A percentile compares a stretch with the other conserved stretches of the same genome.
Evolutionary conservation across 352 stramenopile species (phyloP).

Genomic region (Phytophthora pistaciae): DNA sequence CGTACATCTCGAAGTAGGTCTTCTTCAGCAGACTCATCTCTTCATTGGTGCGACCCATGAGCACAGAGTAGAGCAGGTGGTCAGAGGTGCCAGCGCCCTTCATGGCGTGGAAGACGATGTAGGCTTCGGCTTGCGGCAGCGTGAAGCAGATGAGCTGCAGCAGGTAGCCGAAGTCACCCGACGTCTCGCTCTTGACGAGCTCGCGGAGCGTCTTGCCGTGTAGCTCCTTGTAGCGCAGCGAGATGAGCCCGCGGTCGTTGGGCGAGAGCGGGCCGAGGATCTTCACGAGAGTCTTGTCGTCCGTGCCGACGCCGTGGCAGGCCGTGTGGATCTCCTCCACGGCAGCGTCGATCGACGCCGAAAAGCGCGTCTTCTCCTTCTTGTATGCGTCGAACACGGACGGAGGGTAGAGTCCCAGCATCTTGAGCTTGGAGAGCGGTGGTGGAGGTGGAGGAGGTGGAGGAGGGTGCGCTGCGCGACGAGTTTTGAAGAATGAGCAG

Average conservation of each 20-base stretch:
- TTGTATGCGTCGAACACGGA: conserved; percentile 74
- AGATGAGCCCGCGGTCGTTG: conserved; percentile 59
- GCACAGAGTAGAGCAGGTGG: conserved; percentile 65
- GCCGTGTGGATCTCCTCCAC: conserved; percentile 76
- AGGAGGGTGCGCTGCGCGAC: conserved; percentile 19
- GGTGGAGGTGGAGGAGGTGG: background rate
- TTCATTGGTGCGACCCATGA: conserved; percentile 64
- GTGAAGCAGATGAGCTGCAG: conserved; percentile 64
- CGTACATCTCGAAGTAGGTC: conserved; percentile 62
- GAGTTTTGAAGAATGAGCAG: conserved; percentile 51
- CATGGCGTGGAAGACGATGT: conserved; percentile 72
- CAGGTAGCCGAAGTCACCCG: conserved; percentile 66
- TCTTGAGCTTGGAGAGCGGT: conserved; percentile 35
- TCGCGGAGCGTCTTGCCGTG: conserved; percentile 59
- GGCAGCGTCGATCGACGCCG: conserved; percentile 51
- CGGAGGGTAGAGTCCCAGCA: conserved; percentile 70
- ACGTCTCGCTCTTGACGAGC: conserved; percentile 72
- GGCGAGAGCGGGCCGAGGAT: conserved; percentile 53
- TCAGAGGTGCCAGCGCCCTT: conserved; percentile 65
- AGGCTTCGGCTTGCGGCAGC: conserved; percentile 67
- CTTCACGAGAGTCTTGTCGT: conserved; percentile 70
- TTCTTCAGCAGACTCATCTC: conserved; percentile 66
- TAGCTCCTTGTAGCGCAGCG: conserved; percentile 66
- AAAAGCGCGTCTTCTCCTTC: conserved; percentile 57
- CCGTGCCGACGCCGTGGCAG: conserved; percentile 68